Evolutionary conservation across 495 filamentous ascomycete genomes (phyloP).

Genomic region (Evansstolkia leycettana): DNA sequence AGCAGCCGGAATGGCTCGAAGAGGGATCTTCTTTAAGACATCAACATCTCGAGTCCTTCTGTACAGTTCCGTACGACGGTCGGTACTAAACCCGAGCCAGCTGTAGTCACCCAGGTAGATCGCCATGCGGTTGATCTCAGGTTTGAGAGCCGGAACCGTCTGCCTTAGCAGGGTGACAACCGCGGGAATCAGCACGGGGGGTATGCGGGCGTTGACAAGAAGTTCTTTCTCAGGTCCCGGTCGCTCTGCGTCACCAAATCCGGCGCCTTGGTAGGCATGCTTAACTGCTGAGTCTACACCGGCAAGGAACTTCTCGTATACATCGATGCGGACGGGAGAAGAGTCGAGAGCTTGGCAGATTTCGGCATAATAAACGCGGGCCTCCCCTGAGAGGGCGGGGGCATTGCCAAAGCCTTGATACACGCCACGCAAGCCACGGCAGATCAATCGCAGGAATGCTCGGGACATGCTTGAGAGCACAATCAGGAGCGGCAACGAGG

Average conservation of each 20-base stretch:
- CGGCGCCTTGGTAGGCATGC: conserved; percentile 32
- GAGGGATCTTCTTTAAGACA: conserved; percentile 30
- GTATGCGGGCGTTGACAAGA: conserved; percentile 32
- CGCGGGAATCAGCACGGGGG: conserved; percentile 27
- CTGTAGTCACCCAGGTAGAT: conserved; percentile 37
- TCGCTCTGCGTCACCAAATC: conserved; percentile 33
- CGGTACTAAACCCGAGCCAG: conserved; percentile 35
- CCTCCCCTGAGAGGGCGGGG: conserved; percentile 19
- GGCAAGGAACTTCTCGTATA: conserved; percentile 37
- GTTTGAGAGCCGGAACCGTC: conserved; percentile 23
- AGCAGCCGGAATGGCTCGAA: conserved; percentile 7
- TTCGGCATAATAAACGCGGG: conserved; percentile 28
- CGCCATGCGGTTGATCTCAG: conserved; percentile 34
- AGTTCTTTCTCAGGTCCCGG: conserved; percentile 36
- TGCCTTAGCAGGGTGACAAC: conserved; percentile 31
- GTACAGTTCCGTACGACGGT: conserved; percentile 25
- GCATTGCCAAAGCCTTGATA: conserved; percentile 20
- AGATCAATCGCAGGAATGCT: conserved; percentile 54
- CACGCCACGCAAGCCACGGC: conserved; percentile 45
- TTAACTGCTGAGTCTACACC: conserved; percentile 35
- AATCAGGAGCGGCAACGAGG: conserved; percentile 51
- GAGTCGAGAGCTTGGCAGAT: conserved; percentile 28
- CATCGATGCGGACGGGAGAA: conserved; percentile 30
- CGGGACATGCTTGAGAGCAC: conserved; percentile 64
- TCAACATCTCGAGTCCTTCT: conserved; percentile 27